These are phyloP conservation scores for Xylariaceae sp. DNA, from an alignment of 2,329 filamentous ascomycete species.

Conservation along the genomic window DNA sequence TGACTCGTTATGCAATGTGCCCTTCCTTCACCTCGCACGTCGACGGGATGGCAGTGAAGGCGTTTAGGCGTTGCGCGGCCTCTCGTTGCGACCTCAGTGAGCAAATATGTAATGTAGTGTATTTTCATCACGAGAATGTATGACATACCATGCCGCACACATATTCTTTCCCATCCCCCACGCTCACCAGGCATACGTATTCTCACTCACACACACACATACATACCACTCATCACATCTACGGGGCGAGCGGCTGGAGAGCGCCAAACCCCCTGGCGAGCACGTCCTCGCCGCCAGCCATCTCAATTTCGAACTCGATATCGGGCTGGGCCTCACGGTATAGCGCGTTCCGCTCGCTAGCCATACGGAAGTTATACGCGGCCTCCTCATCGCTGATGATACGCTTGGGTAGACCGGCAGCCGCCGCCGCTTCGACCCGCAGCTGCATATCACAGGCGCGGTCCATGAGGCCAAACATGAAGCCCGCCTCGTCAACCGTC, in stretches of 20 bases:
- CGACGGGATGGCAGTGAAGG: background rate
- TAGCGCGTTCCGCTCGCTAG: constrained; percentile 30
- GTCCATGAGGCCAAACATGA: constrained; percentile 60
- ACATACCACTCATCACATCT: background rate
- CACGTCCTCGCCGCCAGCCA: constrained; percentile 30
- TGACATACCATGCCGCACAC: constrained; percentile 2
- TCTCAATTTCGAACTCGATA: constrained; percentile 31
- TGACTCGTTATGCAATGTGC: background rate
- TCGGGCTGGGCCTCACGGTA: constrained; percentile 34
- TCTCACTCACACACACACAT: background rate
- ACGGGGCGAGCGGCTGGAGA: constrained; percentile 20
- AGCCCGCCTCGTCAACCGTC: constrained; percentile 71
- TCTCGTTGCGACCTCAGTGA: background rate
- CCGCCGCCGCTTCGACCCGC: constrained; percentile 59
- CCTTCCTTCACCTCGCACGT: background rate
- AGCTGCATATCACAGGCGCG: constrained; percentile 64
- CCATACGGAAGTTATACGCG: constrained; percentile 36
- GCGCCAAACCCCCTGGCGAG: constrained; percentile 29
- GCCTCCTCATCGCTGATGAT: constrained; percentile 40
- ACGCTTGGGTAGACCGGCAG: constrained; percentile 37
- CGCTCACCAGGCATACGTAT: background rate
- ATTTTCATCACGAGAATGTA: constrained; percentile 9
- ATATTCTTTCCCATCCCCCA: background rate
- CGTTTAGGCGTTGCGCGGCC: background rate
- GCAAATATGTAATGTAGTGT: background rate